Percentiles rank a stretch among this genome's conserved stretches.
Conservation (phyloP, 768 basidiomycete genomes). For the Krasilnikovozyma curviuscula region DNA sequence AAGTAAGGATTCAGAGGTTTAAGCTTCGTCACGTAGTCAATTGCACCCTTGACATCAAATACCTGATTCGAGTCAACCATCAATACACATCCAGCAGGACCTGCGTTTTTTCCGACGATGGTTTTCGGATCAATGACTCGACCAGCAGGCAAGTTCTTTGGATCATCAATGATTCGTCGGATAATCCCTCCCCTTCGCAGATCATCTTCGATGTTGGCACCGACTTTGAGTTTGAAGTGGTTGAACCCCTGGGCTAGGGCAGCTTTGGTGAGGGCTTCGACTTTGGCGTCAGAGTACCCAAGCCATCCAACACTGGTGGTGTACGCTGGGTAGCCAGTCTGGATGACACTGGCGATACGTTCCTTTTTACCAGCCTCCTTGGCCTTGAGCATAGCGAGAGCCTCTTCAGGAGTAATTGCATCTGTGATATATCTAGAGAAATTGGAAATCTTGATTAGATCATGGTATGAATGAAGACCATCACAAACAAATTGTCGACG, state of each 20-base stretch:
- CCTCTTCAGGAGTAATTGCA: conserved; percentile 77
- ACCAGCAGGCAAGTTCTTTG: conserved; percentile 49
- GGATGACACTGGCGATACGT: conserved; percentile 52
- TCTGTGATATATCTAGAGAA: conserved; percentile 85
- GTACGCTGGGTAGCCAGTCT: conserved; percentile 78
- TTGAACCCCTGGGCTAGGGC: conserved; percentile 76
- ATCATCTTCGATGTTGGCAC: conserved; percentile 60
- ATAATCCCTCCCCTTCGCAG: conserved; percentile 72
- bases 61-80: conserved; percentile 95
- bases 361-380: conserved; percentile 58
- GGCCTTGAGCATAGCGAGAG: conserved; percentile 56
- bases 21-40: conserved; percentile 70
- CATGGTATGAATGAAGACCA: too few relatives aligned
- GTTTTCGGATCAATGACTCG: neutral
- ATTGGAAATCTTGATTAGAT: conserved; percentile 26
- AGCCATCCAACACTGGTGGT: conserved; percentile 88
- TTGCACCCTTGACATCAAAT: conserved; percentile 82
- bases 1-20: conserved; percentile 72
- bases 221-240: conserved; percentile 99
- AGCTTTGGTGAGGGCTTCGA: conserved; percentile 64
- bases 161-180: conserved; percentile 86
- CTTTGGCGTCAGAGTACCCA: conserved; percentile 82
- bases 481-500: neutral
- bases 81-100: conserved; percentile 77
- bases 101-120: conserved; percentile 9